These are phyloP conservation scores for Diplodia mutila DNA, from an alignment of 2,329 filamentous ascomycete genomes.

Conservation along the genomic window DNA sequence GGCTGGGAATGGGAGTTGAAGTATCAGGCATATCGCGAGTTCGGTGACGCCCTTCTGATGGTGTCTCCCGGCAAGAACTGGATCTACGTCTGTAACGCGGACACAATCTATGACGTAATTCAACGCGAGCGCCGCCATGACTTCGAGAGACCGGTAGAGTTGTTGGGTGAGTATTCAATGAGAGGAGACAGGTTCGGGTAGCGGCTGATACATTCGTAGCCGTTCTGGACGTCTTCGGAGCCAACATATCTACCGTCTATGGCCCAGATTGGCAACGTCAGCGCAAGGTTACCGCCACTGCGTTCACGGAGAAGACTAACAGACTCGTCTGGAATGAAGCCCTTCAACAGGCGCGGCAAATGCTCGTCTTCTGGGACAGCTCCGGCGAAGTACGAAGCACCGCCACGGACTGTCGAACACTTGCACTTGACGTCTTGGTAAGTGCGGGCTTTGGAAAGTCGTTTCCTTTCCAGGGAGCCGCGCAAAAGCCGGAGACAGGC, in stretches of 20 bases:
- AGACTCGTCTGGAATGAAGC: slow-evolving; percentile 35
- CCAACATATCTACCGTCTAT: slow-evolving; percentile 38
- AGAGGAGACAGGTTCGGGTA: too few species aligned
- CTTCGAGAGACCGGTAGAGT: slow-evolving; percentile 32
- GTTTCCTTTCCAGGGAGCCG: background rate
- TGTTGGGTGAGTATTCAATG: slow-evolving; percentile 16
- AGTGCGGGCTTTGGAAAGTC: slow-evolving; percentile 7
- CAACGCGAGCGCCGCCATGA: slow-evolving; percentile 29
- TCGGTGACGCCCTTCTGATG: slow-evolving; percentile 35
- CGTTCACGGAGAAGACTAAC: slow-evolving; percentile 51
- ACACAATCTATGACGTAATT: slow-evolving; percentile 29
- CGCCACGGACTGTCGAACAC: background rate
- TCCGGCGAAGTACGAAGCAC: background rate
- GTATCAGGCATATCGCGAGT: slow-evolving; percentile 25
- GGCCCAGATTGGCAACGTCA: slow-evolving; percentile 48
- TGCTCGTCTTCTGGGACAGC: background rate
- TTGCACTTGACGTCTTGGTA: slow-evolving; percentile 8
- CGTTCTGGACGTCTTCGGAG: slow-evolving; percentile 38
- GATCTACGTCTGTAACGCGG: slow-evolving; percentile 31
- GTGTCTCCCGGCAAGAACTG: slow-evolving; percentile 33
- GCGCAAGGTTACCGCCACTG: slow-evolving; percentile 46
- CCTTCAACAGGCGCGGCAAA: background rate
- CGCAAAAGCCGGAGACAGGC: background rate
- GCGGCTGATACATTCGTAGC: background rate
- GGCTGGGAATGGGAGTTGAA: slow-evolving; percentile 35